Base-by-base conservation (phyloP, 2,329 filamentous ascomycete genomes). In the Aureobasidium sp. region DNA sequence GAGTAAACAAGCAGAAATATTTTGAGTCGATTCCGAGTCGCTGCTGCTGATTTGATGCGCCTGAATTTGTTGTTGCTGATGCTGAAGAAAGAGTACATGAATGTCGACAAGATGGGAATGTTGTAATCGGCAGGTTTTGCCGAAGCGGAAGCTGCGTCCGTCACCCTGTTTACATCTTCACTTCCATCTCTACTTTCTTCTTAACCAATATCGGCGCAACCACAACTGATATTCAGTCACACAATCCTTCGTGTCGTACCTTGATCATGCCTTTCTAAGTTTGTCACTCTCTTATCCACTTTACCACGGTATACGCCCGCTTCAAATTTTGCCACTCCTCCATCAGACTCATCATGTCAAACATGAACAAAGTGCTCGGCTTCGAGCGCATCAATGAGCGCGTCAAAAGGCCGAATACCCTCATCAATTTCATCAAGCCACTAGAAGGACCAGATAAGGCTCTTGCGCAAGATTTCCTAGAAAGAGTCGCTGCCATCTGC, bases 401-500 rank as follows among this genome's bases (percentile, higher is more conserved):
- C 69, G 83, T 80, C 49, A 84, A 87, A 59, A 86, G 89, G 62
- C 90, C 90, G 7, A 95, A 94, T 68, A 79, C 84, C 27, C 83
- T 85, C 63, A 90, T 96, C 67, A 84, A 90, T 70, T 96, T 96
- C 77, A 93, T 96, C 76, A 91, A 91, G 69, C 86, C 90, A 1
- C 78, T 92, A 0, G 63, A 66, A 32, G 87, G 88, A 0, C 76
- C 82, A 0, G 82, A 86, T 64, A 58, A 62, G n/a, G 48, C 48
- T 3, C 78, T 81, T 7, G 85, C 89, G 0, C 84, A 86, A 66
- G 85, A 88, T 62, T 91, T 89, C 65, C 78, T 93, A 1, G 86
- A 90, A 67, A 82, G 87, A 32, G 89, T 93, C 64, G 89, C 89
- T 6, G 91, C 91, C 61, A 87, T 92, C 82, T 92, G 90, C 70